Evolutionary conservation across 164 flowering plant species (phyloP).

Genomic region (Buxus sempervirens): DNA sequence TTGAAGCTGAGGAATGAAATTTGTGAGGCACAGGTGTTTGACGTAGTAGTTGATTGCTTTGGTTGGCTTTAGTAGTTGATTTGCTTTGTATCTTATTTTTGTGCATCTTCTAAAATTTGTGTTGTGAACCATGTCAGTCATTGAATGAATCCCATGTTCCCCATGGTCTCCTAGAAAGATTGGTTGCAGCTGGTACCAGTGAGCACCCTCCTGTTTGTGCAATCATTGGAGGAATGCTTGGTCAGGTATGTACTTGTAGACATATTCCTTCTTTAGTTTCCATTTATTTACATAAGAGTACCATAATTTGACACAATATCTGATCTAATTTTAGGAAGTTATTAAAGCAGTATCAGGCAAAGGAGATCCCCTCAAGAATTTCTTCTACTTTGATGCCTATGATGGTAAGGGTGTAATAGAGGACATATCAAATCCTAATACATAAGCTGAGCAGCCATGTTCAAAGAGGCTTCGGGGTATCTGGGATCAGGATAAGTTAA

Average conservation of each 20-base stretch:
- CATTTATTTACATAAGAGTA: neutral
- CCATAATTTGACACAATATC: neutral
- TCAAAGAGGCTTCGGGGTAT: neutral
- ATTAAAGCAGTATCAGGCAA: slow-evolving; percentile 94
- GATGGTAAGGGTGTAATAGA: slow-evolving; percentile 92
- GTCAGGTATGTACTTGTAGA: slow-evolving; percentile 55
- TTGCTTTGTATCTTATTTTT: neutral
- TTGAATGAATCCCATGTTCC: slow-evolving; percentile 69
- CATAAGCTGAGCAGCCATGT: slow-evolving; percentile 3
- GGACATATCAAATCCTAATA: slow-evolving; percentile 45
- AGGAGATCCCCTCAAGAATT: slow-evolving; percentile 90
- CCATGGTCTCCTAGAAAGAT: slow-evolving; percentile 64
- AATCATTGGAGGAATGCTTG: slow-evolving; percentile 83
- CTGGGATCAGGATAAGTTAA: neutral
- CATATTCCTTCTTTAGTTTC: neutral
- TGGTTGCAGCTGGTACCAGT: slow-evolving; percentile 32
- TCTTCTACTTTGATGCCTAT: slow-evolving; percentile 81
- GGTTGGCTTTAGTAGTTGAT: too few species aligned
- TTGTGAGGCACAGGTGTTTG: slow-evolving; percentile 60
- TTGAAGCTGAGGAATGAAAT: slow-evolving; percentile 67
- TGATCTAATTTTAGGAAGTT: slow-evolving; percentile 59
- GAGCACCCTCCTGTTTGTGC: slow-evolving; percentile 98
- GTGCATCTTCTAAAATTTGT: slow-evolving; percentile 1
- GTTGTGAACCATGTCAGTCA: slow-evolving; percentile 37
- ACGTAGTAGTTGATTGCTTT: slow-evolving; percentile 2